phyloP scores from a whole-genome alignment of 257 asterid species.

The Ilex aquifolium region DNA sequence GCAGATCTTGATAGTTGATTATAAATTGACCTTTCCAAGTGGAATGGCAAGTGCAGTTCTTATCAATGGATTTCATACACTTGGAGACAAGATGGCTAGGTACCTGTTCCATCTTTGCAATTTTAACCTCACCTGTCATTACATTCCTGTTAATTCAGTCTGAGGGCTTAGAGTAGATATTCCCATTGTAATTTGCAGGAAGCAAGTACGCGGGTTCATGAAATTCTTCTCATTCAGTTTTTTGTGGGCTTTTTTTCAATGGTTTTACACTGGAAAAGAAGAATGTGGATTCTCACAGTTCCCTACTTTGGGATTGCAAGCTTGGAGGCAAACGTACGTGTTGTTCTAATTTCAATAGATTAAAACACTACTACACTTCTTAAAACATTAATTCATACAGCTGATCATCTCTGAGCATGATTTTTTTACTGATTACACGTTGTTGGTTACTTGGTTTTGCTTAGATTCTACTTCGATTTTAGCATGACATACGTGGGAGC shows the following conservation, averaged over 20 bases:
- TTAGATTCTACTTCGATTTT: conserved; percentile 85
- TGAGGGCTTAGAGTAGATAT: background rate
- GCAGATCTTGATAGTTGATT: conserved; percentile 80
- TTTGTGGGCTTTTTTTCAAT: conserved; percentile 75
- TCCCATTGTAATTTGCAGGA: conserved; percentile 38
- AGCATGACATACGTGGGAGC: conserved; percentile 89
- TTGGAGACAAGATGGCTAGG: conserved; percentile 69
- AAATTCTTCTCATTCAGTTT: conserved; percentile 62
- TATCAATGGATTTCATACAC: conserved; percentile 78
- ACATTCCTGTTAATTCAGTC: too few relatives aligned
- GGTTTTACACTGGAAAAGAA: conserved; percentile 72
- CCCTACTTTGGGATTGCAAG: conserved; percentile 88
- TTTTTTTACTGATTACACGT: conserved; percentile 1
- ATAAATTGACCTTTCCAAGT: conserved; percentile 84
- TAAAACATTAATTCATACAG: too few relatives aligned
- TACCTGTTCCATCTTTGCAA: conserved; percentile 14
- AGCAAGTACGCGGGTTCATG: conserved; percentile 65
- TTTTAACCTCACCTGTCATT: background rate
- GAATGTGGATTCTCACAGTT: conserved; percentile 68
- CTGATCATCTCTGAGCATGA: too few relatives aligned
- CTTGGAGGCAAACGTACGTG: conserved; percentile 68
- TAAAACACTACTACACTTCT: too few relatives aligned
- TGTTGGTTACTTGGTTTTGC: conserved; percentile 12
- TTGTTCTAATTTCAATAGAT: background rate
- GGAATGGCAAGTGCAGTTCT: conserved; percentile 95